Evolutionary conservation across 345 rosid species (phyloP).

Genomic region (Linum usitatissimum): DNA sequence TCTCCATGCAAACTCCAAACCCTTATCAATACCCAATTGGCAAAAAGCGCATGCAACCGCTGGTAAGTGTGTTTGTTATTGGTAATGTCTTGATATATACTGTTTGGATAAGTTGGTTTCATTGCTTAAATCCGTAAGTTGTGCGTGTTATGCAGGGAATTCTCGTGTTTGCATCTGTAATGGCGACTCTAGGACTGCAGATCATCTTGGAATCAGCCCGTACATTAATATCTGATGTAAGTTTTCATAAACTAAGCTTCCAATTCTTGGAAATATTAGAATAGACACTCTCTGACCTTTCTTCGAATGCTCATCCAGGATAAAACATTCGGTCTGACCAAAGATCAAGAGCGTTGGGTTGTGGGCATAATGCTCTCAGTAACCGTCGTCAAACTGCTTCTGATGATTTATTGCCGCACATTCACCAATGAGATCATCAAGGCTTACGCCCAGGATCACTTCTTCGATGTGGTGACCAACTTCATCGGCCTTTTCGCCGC

Average conservation of each 20-base stretch:
- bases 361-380: slow-evolving; percentile 95
- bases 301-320: slow-evolving; percentile 39
- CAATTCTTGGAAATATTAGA: background rate
- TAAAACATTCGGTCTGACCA: slow-evolving; percentile 46
- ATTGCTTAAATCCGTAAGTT: background rate
- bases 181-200: slow-evolving; percentile 98
- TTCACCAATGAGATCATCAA: slow-evolving; percentile 84
- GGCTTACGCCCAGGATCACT: slow-evolving; percentile 98
- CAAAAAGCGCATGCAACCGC: slow-evolving; percentile 95
- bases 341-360: slow-evolving; percentile 77
- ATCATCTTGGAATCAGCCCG: slow-evolving; percentile 85
- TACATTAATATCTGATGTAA: slow-evolving; percentile 60
- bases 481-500: slow-evolving; percentile 88
- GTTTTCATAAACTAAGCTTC: slow-evolving; percentile 17
- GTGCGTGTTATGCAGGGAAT: slow-evolving; percentile 54
- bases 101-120: background rate
- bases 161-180: slow-evolving; percentile 97
- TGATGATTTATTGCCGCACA: slow-evolving; percentile 66
- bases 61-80: slow-evolving; percentile 44
- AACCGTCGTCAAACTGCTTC: slow-evolving; percentile 63
- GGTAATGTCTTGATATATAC: background rate
- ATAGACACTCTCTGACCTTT: slow-evolving; percentile 14
- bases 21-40: slow-evolving; percentile 97
- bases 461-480: slow-evolving; percentile 91
- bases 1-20: slow-evolving; percentile 92